Base-by-base conservation (phyloP, 306 rosid genomes). In the Hylodesmum podocarpum region DNA sequence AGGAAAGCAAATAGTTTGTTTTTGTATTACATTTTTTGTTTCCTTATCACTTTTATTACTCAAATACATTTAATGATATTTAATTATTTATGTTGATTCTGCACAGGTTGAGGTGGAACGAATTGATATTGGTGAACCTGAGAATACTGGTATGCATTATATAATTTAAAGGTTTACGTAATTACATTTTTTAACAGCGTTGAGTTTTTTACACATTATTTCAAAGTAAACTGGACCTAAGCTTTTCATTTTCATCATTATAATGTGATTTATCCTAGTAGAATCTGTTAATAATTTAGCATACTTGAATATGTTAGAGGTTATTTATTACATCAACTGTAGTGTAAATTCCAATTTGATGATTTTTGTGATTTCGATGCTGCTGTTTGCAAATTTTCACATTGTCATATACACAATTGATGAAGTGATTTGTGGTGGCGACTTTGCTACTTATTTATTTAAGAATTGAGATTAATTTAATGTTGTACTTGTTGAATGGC, bases 31-130 rank as follows among this genome's bases (percentile, higher is more conserved):
- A n/a, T n/a, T n/a, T n/a, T n/a, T n/a, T n/a, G n/a, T 46, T 19
- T 6, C 10, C 43, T 31, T 63, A 15, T 68, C 73, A 70, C 36
- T 44, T 65, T 16, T 39, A 9, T 73, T 39, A 46, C 19, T 29
- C 15, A 41, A 21, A 50, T 66, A 16, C 40, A 67, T 65, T 50
- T 27, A 67, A 40, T 69, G 46, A 44, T 75, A 31, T 62, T 49
- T 81, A 40, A 40, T 37, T 75, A 31, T 62, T 49, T 81, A 40
- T 89, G 18, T 75, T 40, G 66, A 40, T 72, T 83, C 50, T 75
- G 37, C 41, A 19, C 89, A 95, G 97, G 91, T 95, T 81, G 97
- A 95, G 86, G 96, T 95, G 85, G 98, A 95, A 28, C 84, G 89
- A 11, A 95, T 92, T 65, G 98, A 92, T 76, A 83, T 89, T 61